Conservation (phyloP, 2,329 filamentous ascomycete species). For the Monosporascus sp. region DNA sequence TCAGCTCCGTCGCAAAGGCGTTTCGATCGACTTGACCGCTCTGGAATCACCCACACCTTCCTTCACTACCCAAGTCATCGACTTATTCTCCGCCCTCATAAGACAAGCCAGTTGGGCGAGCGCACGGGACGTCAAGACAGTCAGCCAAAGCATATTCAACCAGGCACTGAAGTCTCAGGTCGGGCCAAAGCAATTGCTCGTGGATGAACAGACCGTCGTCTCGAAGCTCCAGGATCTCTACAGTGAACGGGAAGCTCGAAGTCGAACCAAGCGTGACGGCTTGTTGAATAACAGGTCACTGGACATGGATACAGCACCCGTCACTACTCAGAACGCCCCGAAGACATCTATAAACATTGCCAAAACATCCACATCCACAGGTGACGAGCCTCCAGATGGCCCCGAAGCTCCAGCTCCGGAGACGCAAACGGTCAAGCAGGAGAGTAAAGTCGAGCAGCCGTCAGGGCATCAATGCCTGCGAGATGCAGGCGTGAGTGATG, state of each 20-base stretch:
- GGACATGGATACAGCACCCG: not conserved
- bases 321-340: not conserved
- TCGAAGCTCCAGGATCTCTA: conserved; percentile 4
- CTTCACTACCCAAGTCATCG: conserved; percentile 19
- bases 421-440: not conserved
- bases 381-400: not conserved
- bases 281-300: not conserved
- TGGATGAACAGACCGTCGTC: conserved; percentile 2
- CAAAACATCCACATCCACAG: not conserved
- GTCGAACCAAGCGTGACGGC: not conserved
- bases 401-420: not conserved
- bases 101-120: conserved; percentile 52
- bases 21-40: not conserved
- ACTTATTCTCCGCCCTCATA: conserved; percentile 35
- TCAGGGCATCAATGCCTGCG: conserved; percentile 21
- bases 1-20: conserved; percentile 22
- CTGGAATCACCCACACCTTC: conserved; percentile 6
- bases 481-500: conserved; percentile 55
- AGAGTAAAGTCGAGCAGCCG: not conserved
- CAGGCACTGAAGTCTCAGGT: conserved; percentile 16
- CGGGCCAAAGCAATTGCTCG: not conserved
- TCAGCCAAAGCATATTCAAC: conserved; percentile 46
- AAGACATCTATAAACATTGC: not conserved
- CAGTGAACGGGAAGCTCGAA: conserved; percentile 1
- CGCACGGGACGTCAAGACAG: conserved; percentile 53